These are phyloP conservation scores for Mycena sp. DNA, from an alignment of 1,284 basidiomycete species.

Conservation along the genomic window DNA sequence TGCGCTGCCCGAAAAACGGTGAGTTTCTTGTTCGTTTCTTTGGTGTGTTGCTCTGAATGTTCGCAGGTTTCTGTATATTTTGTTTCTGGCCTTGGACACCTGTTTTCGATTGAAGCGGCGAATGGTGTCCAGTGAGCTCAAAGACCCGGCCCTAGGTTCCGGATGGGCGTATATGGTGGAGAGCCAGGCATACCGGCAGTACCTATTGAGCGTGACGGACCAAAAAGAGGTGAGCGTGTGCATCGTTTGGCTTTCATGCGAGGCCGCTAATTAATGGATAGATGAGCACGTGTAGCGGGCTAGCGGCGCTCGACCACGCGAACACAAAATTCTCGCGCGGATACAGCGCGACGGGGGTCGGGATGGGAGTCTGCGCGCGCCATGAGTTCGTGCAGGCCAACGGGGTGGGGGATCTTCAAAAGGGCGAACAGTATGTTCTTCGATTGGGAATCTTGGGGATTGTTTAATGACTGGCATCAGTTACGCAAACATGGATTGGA, in stretches of 20 bases:
- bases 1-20: slow-evolving; percentile 4
- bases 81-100: slow-evolving; percentile 31
- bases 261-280: neutral
- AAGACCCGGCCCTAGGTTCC: slow-evolving; percentile 16
- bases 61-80: slow-evolving; percentile 22
- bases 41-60: neutral
- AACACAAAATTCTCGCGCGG: too few species aligned
- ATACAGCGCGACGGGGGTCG: too few species aligned
- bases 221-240: slow-evolving; percentile 20
- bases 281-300: slow-evolving; percentile 23
- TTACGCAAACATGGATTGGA: slow-evolving; percentile 34
- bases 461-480: slow-evolving; percentile 1
- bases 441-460: neutral
- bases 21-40: neutral
- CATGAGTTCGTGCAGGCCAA: slow-evolving; percentile 27
- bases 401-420: slow-evolving; percentile 23
- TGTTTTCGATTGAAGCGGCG: slow-evolving; percentile 31
- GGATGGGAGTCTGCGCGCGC: neutral
- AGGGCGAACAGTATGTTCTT: slow-evolving; percentile 19
- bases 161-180: slow-evolving; percentile 25
- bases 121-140: slow-evolving; percentile 7
- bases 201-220: neutral
- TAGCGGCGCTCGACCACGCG: too few species aligned
- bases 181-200: slow-evolving; percentile 5
- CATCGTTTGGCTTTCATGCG: neutral